Evolutionary conservation across 2,329 filamentous ascomycete genomes (phyloP).

Genomic region (Cercospora beticola): DNA sequence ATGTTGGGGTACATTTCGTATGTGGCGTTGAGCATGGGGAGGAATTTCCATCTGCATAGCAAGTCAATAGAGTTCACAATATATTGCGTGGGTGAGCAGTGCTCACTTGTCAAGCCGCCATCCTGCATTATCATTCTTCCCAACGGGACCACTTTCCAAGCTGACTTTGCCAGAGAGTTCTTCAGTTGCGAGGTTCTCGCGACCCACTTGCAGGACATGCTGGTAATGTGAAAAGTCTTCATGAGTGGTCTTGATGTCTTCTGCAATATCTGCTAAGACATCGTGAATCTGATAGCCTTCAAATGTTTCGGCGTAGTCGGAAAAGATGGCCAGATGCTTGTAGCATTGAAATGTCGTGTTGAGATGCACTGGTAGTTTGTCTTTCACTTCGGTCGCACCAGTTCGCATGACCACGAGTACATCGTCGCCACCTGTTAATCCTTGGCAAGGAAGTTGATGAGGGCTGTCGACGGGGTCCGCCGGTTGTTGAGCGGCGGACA

Average conservation of each 20-base stretch:
- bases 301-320: conserved; percentile 56
- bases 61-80: background rate
- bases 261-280: conserved; percentile 37
- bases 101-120: conserved; percentile 42
- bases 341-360: conserved; percentile 57
- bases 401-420: conserved; percentile 59
- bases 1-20: conserved; percentile 45
- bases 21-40: conserved; percentile 44
- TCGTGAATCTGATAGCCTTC: conserved; percentile 43
- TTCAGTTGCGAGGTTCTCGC: conserved; percentile 34
- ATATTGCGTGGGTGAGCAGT: background rate
- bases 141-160: conserved; percentile 25
- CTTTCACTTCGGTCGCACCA: conserved; percentile 56
- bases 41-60: conserved; percentile 49
- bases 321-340: conserved; percentile 58
- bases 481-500: background rate
- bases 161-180: conserved; percentile 31
- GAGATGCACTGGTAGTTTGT: conserved; percentile 57
- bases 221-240: conserved; percentile 41
- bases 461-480: background rate
- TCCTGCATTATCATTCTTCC: conserved; percentile 35
- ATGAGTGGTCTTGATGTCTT: conserved; percentile 34
- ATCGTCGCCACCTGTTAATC: conserved; percentile 44
- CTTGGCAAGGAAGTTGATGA: conserved; percentile 24
- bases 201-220: conserved; percentile 36